Evolutionary conservation across 257 asterid genomes (phyloP).

Genomic region (Nicotiana sylvestris): DNA sequence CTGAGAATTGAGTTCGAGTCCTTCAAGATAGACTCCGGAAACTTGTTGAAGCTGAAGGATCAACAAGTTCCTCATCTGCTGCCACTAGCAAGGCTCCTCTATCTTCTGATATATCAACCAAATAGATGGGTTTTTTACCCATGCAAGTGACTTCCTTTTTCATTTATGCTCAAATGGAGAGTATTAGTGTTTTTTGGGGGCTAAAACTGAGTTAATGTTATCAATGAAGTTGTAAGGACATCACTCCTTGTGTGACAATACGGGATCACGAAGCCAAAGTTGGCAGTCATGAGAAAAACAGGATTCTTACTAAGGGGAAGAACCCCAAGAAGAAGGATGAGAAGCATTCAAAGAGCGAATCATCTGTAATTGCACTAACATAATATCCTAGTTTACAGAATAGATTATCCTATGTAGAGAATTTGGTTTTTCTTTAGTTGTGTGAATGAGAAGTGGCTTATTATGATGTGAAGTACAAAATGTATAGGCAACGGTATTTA

Average conservation of each 20-base stretch:
- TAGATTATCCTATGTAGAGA: neutral
- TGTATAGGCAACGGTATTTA: no score
- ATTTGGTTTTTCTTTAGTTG: neutral
- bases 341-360: neutral
- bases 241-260: neutral
- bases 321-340: slow-evolving; percentile 81
- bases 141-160: neutral
- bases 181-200: no score
- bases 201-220: neutral
- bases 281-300: neutral
- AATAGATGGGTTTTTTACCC: slow-evolving; percentile 19
- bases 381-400: slow-evolving; percentile 5
- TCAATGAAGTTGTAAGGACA: neutral
- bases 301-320: slow-evolving; percentile 59
- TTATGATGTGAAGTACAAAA: neutral
- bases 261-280: neutral
- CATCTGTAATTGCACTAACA: slow-evolving; percentile 9
- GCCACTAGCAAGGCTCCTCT: slow-evolving; percentile 23
- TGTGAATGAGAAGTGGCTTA: neutral
- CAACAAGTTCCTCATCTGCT: slow-evolving; percentile 24
- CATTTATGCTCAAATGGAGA: neutral
- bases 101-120: slow-evolving; percentile 26
- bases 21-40: slow-evolving; percentile 65
- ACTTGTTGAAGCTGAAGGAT: slow-evolving; percentile 43
- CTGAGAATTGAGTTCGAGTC: slow-evolving; percentile 62